Evolutionary conservation across 192 early-diverging fungal species (phyloP).

Genomic region (Coemansia sp.): DNA sequence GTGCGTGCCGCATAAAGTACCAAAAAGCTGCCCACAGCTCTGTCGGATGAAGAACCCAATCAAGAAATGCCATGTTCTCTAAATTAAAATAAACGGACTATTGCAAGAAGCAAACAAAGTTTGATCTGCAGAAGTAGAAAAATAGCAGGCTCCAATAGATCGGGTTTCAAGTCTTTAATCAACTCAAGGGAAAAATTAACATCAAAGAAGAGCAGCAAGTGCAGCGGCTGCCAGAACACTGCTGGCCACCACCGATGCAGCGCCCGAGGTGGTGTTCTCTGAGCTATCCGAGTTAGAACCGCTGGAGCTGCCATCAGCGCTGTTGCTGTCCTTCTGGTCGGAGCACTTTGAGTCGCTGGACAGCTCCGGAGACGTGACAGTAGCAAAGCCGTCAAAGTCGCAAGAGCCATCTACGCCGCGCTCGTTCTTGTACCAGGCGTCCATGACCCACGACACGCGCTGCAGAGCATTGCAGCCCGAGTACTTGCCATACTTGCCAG

Average conservation of each 20-base stretch:
- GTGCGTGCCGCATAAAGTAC: conserved; percentile 59
- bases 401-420: conserved; percentile 41
- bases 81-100: neutral
- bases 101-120: neutral
- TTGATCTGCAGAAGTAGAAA: neutral
- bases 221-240: conserved; percentile 1
- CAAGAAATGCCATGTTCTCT: conserved; percentile 55
- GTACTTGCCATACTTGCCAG: conserved; percentile 51
- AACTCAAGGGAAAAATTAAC: neutral
- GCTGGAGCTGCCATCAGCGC: neutral
- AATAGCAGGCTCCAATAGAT: neutral
- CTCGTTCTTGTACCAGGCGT: conserved; percentile 47
- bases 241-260: neutral
- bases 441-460: conserved; percentile 53
- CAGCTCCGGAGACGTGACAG: conserved; percentile 15
- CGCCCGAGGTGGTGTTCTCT: conserved; percentile 2
- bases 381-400: conserved; percentile 53
- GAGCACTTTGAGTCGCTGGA: conserved; percentile 42
- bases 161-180: neutral
- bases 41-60: conserved; percentile 74
- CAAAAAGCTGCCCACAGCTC: conserved; percentile 82
- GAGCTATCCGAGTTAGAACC: neutral
- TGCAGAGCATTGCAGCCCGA: conserved; percentile 43
- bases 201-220: conserved; percentile 2
- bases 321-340: conserved; percentile 24